Base-by-base conservation (phyloP, 2,329 filamentous ascomycete species). In the Sporothrix mexicana region DNA sequence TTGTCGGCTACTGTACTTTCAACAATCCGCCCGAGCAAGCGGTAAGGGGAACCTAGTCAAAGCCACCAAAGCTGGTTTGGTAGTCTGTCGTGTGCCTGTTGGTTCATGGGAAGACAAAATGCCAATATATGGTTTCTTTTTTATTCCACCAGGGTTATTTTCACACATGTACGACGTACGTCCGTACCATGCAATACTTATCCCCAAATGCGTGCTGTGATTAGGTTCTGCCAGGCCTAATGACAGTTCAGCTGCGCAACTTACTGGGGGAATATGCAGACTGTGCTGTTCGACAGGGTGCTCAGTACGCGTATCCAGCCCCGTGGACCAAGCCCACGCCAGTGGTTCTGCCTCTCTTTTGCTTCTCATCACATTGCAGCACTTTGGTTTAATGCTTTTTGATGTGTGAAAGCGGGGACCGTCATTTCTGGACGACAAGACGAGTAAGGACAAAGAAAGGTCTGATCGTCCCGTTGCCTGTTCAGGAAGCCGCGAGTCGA, bases 111-210 rank as follows among this genome's bases (percentile, higher is more conserved):
- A 36, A 36, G 30, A 36, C 30, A 7, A 10, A 20, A 64, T 20
- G n/a, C 3, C 17, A 62, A 20, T 62, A 62, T 49, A 59, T 9
- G 43, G 20, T 66, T 66, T 66, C 62, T 66, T 66, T 66, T 61
- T 49, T 41, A 20, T 23, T 43, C 45, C 30, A 17, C 59, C 36
- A 23, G 43, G n/a, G 23, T 17, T n/a, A 20, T 62, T 62, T 62
- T 62, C n/a, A n/a, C n/a, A n/a, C n/a, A n/a, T n/a, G n/a, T n/a
- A n/a, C n/a, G n/a, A n/a, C n/a, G n/a, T n/a, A n/a, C n/a, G n/a
- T n/a, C n/a, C n/a, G n/a, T n/a, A 25, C 59, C 36, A 66, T 47
- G 9, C 41, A 13, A 10, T 15, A 25, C 13, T 23, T 25, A 13
- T 12, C 61, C 23, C 10, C n/a, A 55, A 36, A 36, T 36, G 20